Base-by-base conservation (phyloP, 495 filamentous ascomycete species). In the Amniculicola lignicola region DNA sequence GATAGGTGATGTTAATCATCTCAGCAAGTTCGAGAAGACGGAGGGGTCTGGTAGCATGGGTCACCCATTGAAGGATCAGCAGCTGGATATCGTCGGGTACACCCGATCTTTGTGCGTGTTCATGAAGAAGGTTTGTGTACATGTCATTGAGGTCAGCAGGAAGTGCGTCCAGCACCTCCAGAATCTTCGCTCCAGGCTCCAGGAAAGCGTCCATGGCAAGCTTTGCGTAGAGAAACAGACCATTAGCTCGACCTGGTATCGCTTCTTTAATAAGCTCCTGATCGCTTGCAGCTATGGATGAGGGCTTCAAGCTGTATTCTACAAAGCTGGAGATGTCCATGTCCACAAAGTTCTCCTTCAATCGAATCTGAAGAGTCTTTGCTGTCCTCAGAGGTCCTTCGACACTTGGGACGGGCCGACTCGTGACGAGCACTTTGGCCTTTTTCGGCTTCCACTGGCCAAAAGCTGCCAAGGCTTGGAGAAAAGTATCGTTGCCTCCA, bases 21-120 rank as follows among this genome's bases (percentile, higher is more conserved):
- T 67, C 67, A 14, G 77, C 73, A 44, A 79, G 38, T 47, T 82
- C 79, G 1, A 78, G 61, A 5, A 80, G 64, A 25, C 78, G 76
- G 5, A 81, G 65, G 0, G 78, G 77, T 2, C 77, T 72, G 15
- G 67, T 70, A 2, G 77, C 65, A 56, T 79, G 77, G 0, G 75
- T 80, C 18, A 75, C 71, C 58, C 69, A 75, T 29, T 72, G 69
- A 2, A 82, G 56, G 14, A 82, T 66, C 1, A 70, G 56, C 3
- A 71, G 28, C 63, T 81, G 79, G 21, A 75, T 50, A 3, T 74
- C 67, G 15, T 64, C 42, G 2, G 70, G 51, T 0, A 77, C 63
- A 18, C 65, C 64, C 12, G 72, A 69, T 12, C 66, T 60, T 2
- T 38, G 33, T 5, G 71, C 60, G 42, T 80, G 75, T 12, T 78